Conservation (phyloP, 1,284 basidiomycete species). For the Uromyces viciae-fabae region DNA sequence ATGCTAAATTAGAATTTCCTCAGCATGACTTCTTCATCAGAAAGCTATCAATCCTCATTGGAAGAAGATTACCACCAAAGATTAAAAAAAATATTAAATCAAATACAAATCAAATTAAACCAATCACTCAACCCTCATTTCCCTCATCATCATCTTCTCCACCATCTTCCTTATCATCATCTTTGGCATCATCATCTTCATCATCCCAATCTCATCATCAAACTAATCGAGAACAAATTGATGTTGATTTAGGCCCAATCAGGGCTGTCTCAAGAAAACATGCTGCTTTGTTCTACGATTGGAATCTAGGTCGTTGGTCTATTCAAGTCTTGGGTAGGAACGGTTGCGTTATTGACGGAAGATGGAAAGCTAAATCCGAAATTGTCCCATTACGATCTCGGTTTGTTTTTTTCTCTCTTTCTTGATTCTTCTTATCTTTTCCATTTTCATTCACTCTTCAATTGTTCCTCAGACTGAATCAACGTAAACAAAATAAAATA, state of each 20-base stretch:
- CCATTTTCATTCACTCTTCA: background rate
- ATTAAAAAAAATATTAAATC: background rate
- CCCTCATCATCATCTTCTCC: background rate
- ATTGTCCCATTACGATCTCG: slow-evolving; percentile 75
- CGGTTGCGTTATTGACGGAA: slow-evolving; percentile 94
- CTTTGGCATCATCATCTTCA: background rate
- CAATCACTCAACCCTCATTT: too few relatives aligned
- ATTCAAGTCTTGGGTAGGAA: slow-evolving; percentile 89
- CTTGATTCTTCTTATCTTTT: background rate
- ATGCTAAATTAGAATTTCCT: slow-evolving; percentile 43
- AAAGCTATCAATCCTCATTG: slow-evolving; percentile 27
- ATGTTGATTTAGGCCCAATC: slow-evolving; percentile 92
- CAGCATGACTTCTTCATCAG: slow-evolving; percentile 43
- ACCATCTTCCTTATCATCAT: background rate
- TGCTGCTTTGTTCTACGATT: slow-evolving; percentile 88
- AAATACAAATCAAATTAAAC: too few relatives aligned
- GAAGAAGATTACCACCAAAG: slow-evolving; percentile 23
- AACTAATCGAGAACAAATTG: slow-evolving; percentile 54
- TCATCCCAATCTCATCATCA: background rate
- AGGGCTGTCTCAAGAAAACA: slow-evolving; percentile 96
- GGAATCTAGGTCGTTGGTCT: slow-evolving; percentile 79
- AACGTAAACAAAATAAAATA: too few relatives aligned
- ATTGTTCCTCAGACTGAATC: too few relatives aligned
- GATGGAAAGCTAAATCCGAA: slow-evolving; percentile 84
- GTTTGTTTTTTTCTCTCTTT: slow-evolving; percentile 58